These are phyloP conservation scores for Harrya chromipes DNA, from an alignment of 768 basidiomycete species.

Conservation along the genomic window DNA sequence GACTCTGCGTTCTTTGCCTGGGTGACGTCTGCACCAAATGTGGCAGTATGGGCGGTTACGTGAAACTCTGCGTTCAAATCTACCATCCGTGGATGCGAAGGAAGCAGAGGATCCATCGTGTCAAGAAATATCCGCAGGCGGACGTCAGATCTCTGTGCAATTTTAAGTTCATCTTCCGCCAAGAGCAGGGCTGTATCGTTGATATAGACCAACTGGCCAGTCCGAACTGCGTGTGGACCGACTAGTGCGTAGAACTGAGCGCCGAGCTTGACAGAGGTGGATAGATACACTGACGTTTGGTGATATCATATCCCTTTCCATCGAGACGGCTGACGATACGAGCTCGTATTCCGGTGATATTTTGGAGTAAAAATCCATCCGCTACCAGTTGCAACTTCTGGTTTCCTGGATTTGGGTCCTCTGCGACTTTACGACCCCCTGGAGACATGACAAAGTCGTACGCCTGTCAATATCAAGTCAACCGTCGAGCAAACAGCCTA, in stretches of 20 bases:
- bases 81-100: slow-evolving; percentile 37
- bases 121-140: slow-evolving; percentile 59
- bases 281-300: slow-evolving; percentile 56
- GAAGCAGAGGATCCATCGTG: slow-evolving; percentile 44
- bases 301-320: slow-evolving; percentile 81
- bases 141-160: slow-evolving; percentile 37
- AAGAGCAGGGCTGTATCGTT: slow-evolving; percentile 57
- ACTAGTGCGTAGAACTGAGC: slow-evolving; percentile 43
- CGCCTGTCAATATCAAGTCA: slow-evolving; percentile 42
- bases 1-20: slow-evolving; percentile 22
- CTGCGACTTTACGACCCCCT: slow-evolving; percentile 47
- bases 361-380: slow-evolving; percentile 73
- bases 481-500: background rate
- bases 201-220: slow-evolving; percentile 80
- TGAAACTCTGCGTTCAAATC: slow-evolving; percentile 44
- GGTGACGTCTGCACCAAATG: slow-evolving; percentile 67
- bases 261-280: background rate
- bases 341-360: slow-evolving; percentile 74
- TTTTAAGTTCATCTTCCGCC: slow-evolving; percentile 25
- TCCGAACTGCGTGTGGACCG: slow-evolving; percentile 75
- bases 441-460: slow-evolving; percentile 80
- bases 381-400: slow-evolving; percentile 59
- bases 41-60: slow-evolving; percentile 58
- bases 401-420: slow-evolving; percentile 68
- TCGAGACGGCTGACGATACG: slow-evolving; percentile 79